Evolutionary conservation across 2,329 filamentous ascomycete species (phyloP).

Genomic region (Albifimbria verrucaria): DNA sequence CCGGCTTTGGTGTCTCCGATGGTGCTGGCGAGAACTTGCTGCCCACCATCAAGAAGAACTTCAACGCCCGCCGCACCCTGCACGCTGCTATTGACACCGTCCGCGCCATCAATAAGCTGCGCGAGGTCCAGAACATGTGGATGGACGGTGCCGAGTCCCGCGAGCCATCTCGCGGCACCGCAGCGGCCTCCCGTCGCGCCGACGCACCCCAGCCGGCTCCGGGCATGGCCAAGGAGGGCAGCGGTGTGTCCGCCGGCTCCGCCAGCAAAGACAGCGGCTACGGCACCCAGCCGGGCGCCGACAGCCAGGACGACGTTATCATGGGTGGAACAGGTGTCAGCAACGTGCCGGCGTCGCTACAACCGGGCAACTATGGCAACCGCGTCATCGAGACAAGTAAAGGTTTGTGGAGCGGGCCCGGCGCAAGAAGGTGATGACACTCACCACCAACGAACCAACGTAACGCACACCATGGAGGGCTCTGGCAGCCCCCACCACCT

Average conservation of each 20-base stretch:
- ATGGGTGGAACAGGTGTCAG: slow-evolving; percentile 41
- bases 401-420: slow-evolving; percentile 53
- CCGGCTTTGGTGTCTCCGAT: slow-evolving; percentile 45
- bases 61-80: slow-evolving; percentile 65
- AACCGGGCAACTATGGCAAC: slow-evolving; percentile 53
- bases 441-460: too few species aligned
- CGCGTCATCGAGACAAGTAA: slow-evolving; percentile 61
- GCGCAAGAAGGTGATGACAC: slow-evolving; percentile 19
- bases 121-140: slow-evolving; percentile 58
- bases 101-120: slow-evolving; percentile 67
- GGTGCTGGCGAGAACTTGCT: slow-evolving; percentile 59
- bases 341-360: slow-evolving; percentile 46
- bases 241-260: slow-evolving; percentile 36
- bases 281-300: slow-evolving; percentile 34
- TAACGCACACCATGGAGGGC: neutral
- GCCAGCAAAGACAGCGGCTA: slow-evolving; percentile 46
- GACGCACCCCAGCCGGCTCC: slow-evolving; percentile 12
- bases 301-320: slow-evolving; percentile 37
- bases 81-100: slow-evolving; percentile 71
- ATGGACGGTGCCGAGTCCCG: slow-evolving; percentile 59
- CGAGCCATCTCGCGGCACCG: slow-evolving; percentile 42
- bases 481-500: neutral
- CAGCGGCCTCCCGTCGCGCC: slow-evolving; percentile 25
- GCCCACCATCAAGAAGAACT: slow-evolving; percentile 71
- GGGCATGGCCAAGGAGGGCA: slow-evolving; percentile 40